Base-by-base conservation (phyloP, 257 asterid species). In the Ilex aquifolium region DNA sequence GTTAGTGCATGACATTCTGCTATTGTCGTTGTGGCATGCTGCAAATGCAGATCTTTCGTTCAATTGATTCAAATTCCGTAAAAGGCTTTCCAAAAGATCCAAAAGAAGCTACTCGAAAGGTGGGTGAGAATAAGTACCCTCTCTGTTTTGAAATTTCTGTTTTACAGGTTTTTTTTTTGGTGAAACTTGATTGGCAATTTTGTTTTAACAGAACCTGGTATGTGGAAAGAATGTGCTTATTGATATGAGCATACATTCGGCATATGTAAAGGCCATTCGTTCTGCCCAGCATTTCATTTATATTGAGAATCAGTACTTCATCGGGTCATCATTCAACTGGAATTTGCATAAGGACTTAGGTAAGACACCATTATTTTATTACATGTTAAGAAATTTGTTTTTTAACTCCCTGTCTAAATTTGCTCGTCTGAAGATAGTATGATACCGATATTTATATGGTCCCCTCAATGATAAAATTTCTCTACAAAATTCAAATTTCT, bases 171-270 rank as follows among this genome's bases (percentile, higher is more conserved):
- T 71, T 57, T 13, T 52, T 21, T 58, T 58, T 21, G 27, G 9
- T 16, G 48, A 50, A 31, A 64, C 32, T 70, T 13, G 1, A 21
- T 63, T 57, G 40, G 15, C 21, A 12, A 12, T 39, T 57, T 56
- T 56, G 64, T 70, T 69, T 63, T 57, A 56, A 70, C 85, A 93
- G 99, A 93, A 93, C 79, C 72, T 93, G 76, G 78, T 83, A 44
- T 90, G 99, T 46, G 99, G 99, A 69, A 93, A 93, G 84, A 93
- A 93, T 70, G 95, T 85, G 46, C 91, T 87, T 65, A 87, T 93
- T 54, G 99, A 93, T 74, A 90, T 87, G 97, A 93, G 99, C 81
- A 90, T 90, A 75, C 99, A 93, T 72, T 77, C 97, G 29, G 97
- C 99, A 51, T 93, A 93, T 44, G 80, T 93, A 54, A 84, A 82